A percentile compares a stretch with the other conserved stretches of the same genome.
These are phyloP conservation scores for Beta lomatogona DNA, from an alignment of 179 eudicot genomes.

Conservation along the genomic window DNA sequence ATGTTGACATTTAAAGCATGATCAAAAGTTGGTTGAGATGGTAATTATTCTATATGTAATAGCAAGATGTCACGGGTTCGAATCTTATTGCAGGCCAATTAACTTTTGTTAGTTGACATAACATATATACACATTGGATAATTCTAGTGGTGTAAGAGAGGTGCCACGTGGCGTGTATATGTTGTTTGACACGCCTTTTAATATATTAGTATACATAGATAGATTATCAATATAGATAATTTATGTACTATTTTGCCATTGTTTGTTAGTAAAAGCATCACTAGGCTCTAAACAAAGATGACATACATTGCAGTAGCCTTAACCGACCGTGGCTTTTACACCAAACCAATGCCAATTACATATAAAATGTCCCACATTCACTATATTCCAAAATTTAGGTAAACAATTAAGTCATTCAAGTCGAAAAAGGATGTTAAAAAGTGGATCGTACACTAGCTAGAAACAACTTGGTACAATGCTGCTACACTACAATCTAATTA, in stretches of 20 bases:
- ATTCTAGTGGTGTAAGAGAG: too few relatives aligned
- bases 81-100: too few relatives aligned
- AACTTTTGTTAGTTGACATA: too few relatives aligned
- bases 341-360: not conserved
- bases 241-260: not conserved
- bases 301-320: not conserved
- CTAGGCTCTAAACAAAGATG: not conserved
- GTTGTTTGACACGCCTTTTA: too few relatives aligned
- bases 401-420: constrained; percentile 5
- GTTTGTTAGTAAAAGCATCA: not conserved
- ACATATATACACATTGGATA: too few relatives aligned
- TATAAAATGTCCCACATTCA: not conserved
- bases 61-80: too few relatives aligned
- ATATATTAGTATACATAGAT: too few relatives aligned
- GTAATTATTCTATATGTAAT: too few relatives aligned
- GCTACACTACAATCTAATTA: not conserved
- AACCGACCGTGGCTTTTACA: not conserved
- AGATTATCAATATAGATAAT: too few relatives aligned
- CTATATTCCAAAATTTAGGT: not conserved
- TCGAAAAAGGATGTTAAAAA: not conserved
- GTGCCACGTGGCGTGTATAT: too few relatives aligned
- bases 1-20: too few relatives aligned
- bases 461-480: not conserved
- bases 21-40: too few relatives aligned
- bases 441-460: not conserved